A percentile compares a stretch with the other conserved stretches of the same genome.
Conservation (phyloP, 169 alveolate species). For the Babesia sp. region DNA sequence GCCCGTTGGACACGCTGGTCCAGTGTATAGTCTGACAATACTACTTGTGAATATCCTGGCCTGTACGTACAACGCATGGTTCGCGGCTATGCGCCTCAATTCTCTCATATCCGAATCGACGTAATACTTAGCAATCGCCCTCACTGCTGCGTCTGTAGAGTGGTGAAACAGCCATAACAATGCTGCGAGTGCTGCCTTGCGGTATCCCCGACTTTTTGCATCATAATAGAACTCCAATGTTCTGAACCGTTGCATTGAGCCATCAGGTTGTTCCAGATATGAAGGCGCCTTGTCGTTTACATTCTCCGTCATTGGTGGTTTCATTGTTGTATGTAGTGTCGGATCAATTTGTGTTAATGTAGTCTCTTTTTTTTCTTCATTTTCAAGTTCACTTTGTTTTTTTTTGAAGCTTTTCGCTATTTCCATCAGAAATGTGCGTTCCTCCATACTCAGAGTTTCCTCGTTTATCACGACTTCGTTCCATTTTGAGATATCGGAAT, state of each 20-base stretch:
- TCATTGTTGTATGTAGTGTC: neutral
- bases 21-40: neutral
- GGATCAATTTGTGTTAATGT: neutral
- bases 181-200: constrained; percentile 16
- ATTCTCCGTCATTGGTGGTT: neutral
- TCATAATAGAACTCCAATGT: neutral
- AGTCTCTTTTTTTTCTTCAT: no score
- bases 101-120: neutral
- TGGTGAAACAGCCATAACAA: constrained; percentile 40
- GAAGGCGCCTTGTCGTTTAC: neutral
- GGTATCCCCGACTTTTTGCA: constrained; percentile 11
- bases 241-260: neutral
- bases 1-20: neutral
- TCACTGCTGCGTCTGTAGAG: constrained; percentile 2
- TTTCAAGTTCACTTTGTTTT: neutral
- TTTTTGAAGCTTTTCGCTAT: neutral
- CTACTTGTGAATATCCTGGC: neutral
- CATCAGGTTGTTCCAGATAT: constrained; percentile 19
- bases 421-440: neutral
- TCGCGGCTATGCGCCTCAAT: constrained; percentile 16
- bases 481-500: neutral
- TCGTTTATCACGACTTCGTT: neutral
- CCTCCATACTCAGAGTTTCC: neutral
- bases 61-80: neutral
- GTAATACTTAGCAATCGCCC: constrained; percentile 12